Conservation (phyloP, 495 filamentous ascomycete genomes). For the Penicillium goetzii region DNA sequence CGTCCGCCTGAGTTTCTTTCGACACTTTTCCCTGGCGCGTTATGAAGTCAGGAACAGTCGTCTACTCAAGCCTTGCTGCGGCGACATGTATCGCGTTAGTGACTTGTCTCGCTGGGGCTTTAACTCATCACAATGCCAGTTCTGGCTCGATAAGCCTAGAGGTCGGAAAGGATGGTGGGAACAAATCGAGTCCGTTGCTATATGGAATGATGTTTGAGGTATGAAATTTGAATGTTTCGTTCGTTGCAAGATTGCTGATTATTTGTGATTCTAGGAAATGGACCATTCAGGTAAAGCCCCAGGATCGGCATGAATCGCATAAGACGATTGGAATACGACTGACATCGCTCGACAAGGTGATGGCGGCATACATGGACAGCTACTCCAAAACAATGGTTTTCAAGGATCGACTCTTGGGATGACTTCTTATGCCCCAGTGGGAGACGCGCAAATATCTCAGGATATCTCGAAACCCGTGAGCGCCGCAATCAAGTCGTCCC, state of each 20-base stretch:
- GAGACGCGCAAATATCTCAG: constrained; percentile 53
- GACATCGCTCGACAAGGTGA: constrained; percentile 42
- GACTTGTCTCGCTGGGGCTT: neutral
- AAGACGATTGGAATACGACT: neutral
- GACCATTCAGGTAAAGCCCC: constrained; percentile 62
- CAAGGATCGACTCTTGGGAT: constrained; percentile 55
- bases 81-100: constrained; percentile 9
- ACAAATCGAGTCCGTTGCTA: constrained; percentile 56
- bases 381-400: constrained; percentile 77
- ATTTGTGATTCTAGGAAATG: constrained; percentile 55
- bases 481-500: constrained; percentile 58
- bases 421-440: constrained; percentile 59
- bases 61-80: constrained; percentile 29
- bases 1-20: neutral
- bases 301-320: neutral
- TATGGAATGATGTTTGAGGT: constrained; percentile 67
- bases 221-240: neutral
- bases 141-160: constrained; percentile 22
- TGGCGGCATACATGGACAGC: constrained; percentile 75
- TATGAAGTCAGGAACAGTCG: constrained; percentile 11
- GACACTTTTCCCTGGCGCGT: neutral
- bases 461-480: constrained; percentile 54
- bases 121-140: constrained; percentile 2
- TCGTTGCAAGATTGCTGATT: neutral
- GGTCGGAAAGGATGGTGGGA: constrained; percentile 52